Evolutionary conservation across 2,329 filamentous ascomycete genomes (phyloP).

Genomic region (Endoconidiophora laricicola): DNA sequence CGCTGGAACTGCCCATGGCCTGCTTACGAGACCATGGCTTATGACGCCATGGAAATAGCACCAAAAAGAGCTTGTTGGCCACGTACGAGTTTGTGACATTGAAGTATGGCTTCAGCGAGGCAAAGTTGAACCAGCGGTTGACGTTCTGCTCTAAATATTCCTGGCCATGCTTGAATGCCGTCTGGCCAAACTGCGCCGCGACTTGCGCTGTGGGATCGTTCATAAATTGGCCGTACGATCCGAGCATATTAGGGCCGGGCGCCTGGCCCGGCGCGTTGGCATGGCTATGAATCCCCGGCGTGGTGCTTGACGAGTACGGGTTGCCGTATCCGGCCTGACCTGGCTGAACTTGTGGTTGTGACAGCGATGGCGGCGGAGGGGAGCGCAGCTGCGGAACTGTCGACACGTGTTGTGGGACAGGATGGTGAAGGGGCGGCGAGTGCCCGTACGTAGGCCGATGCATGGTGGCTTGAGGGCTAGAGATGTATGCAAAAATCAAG

Average conservation of each 20-base stretch:
- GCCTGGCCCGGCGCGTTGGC: neutral
- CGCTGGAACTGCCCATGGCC: conserved; percentile 44
- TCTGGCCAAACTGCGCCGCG: conserved; percentile 85
- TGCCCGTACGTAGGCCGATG: conserved; percentile 73
- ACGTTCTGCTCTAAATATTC: conserved; percentile 92
- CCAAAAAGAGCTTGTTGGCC: conserved; percentile 77
- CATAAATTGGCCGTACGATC: conserved; percentile 81
- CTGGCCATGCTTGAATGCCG: conserved; percentile 76
- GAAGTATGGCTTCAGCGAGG: conserved; percentile 95
- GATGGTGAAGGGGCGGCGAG: conserved; percentile 89
- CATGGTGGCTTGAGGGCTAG: conserved; percentile 36
- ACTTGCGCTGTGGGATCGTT: conserved; percentile 91
- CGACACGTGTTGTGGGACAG: conserved; percentile 94
- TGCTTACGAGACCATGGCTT: conserved; percentile 94
- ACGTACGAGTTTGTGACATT: conserved; percentile 98
- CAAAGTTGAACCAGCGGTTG: conserved; percentile 71
- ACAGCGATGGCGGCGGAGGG: conserved; percentile 62
- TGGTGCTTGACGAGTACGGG: conserved; percentile 41
- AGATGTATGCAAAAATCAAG: neutral
- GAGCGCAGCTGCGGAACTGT: conserved; percentile 94
- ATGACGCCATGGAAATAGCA: conserved; percentile 94
- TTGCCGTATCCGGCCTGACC: conserved; percentile 44
- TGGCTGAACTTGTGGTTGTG: conserved; percentile 34
- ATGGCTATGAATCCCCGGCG: conserved; percentile 2
- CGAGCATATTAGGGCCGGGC: conserved; percentile 37